These are phyloP conservation scores for Chlamydomonas reinhardtii DNA, from an alignment of 163 green algal species.

Conservation along the genomic window DNA sequence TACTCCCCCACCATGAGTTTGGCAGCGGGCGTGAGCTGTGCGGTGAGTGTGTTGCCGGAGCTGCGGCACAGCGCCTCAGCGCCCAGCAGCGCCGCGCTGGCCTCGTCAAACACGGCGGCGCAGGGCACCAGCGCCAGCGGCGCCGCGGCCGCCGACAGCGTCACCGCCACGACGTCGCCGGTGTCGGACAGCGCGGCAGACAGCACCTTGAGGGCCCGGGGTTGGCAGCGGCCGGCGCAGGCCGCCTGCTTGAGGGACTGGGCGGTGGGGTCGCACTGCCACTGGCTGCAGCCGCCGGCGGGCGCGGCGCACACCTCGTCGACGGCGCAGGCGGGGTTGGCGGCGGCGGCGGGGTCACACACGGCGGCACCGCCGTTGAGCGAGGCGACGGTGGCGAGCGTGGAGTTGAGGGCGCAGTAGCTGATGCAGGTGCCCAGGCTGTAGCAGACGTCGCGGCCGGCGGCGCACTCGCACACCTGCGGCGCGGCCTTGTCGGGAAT, in stretches of 20 bases:
- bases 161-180: neutral
- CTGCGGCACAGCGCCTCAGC: conserved; percentile 5
- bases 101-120: neutral
- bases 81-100: neutral
- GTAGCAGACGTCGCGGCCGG: conserved; percentile 25
- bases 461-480: neutral
- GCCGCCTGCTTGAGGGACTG: neutral
- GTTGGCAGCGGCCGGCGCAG: neutral
- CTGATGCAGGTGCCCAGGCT: neutral
- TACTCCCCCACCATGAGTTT: neutral
- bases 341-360: neutral
- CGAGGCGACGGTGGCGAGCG: neutral
- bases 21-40: neutral
- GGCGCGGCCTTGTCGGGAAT: neutral
- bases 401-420: conserved; percentile 10
- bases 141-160: neutral
- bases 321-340: neutral
- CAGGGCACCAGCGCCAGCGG: neutral
- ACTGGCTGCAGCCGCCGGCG: neutral
- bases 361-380: neutral
- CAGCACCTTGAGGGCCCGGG: neutral
- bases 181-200: neutral
- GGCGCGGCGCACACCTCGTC: neutral
- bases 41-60: neutral
- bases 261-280: neutral